Conservation (phyloP, 768 basidiomycete species). For the Tremella mesenterica region DNA sequence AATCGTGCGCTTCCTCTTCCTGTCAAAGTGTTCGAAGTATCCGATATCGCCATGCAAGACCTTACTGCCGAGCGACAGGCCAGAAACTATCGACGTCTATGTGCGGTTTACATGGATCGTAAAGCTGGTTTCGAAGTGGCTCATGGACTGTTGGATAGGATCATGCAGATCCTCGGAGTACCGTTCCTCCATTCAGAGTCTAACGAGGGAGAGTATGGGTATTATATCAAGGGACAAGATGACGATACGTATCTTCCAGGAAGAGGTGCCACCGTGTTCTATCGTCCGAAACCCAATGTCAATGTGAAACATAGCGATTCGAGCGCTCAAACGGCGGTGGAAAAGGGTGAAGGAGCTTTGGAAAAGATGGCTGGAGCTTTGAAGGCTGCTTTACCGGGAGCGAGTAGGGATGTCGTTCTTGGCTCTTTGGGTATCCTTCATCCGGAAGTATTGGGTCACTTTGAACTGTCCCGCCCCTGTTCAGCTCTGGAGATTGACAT, state of each 20-base stretch:
- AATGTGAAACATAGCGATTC: conserved; percentile 7
- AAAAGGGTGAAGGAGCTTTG: conserved; percentile 19
- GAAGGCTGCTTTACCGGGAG: conserved; percentile 25
- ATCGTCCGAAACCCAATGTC: conserved; percentile 51
- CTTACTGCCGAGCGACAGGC: conserved; percentile 51
- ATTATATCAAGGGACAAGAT: conserved; percentile 78
- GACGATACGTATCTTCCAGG: conserved; percentile 93
- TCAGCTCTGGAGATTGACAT: conserved; percentile 88
- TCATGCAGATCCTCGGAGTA: conserved; percentile 93
- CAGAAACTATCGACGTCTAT: conserved; percentile 77
- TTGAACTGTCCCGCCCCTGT: conserved; percentile 89
- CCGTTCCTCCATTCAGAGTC: conserved; percentile 57
- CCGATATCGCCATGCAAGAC: conserved; percentile 90
- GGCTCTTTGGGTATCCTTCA: conserved; percentile 91
- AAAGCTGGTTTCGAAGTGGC: conserved; percentile 94
- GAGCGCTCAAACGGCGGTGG: conserved; percentile 7
- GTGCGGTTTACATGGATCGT: conserved; percentile 91
- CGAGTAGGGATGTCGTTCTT: conserved; percentile 58
- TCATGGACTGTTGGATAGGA: conserved; percentile 85
- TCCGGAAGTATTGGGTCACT: conserved; percentile 80
- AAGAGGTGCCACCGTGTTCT: conserved; percentile 83
- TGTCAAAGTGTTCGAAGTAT: conserved; percentile 84
- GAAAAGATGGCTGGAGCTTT: conserved; percentile 50
- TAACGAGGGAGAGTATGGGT: conserved; percentile 54
- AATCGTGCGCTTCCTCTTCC: conserved; percentile 89